Evolutionary conservation across 108 stramenopile species (phyloP), one percentile per base, ranked within the genome.

Genomic region (Cyclotella sp.): DNA sequence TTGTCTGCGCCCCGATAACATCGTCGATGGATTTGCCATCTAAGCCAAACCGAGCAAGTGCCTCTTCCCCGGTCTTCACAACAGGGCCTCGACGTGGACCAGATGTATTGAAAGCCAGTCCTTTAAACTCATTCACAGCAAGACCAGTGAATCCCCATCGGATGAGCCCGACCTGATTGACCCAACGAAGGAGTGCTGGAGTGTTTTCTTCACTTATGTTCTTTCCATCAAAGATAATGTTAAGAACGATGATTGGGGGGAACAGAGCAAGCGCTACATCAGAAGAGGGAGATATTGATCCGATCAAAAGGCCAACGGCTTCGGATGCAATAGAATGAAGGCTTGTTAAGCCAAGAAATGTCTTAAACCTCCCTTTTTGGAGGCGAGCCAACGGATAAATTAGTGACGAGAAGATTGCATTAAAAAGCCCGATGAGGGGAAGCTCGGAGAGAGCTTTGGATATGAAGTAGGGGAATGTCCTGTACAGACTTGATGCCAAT

Each of bases 361-460:
- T 86, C 34, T 86, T 86, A 54, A 97, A 88, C 65, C 77, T 86
- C 8, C 83, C 81, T 11, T 81, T 54, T 59, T 86, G 89, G 29
- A 98, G 49, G 40, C 92, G 90, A 11, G 88, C 86, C 77, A 98
- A 76, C 0, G 84, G 80, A 72, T 97, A 98, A 26, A 97, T 83
- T 19, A 98, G 76, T 10, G 75, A 51, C 15, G 94, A 89, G 47
- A 97, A 97, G 60, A 98, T 81, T 42, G 75, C 89, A 70, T 92
- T 89, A 52, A 93, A 88, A 14, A 93, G 68, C n/a, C 82, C 87
- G 28, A 91, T 89, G 28, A 96, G 70, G 7, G 97, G 97, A 16
- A 98, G 84, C 74, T 97, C 96, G 7, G 96, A 93, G n/a, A 96
- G 46, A 9, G 97, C 96, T 83, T 98, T 98, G 52, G 94, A 86